phyloP scores from a whole-genome alignment of 768 basidiomycete genomes.

The Boletus rex-veris region DNA sequence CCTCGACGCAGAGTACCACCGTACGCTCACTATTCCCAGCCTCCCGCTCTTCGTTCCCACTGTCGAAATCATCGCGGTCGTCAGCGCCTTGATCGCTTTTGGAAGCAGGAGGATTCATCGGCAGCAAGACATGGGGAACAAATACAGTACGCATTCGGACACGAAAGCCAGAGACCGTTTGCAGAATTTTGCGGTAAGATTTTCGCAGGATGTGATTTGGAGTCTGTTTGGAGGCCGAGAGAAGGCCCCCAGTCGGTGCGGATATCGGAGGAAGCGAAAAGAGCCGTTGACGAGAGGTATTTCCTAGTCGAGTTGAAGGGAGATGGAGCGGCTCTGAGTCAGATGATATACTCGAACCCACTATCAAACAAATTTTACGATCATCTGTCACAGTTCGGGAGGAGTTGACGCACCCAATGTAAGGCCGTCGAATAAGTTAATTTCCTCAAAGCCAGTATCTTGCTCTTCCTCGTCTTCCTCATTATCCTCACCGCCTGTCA shows the following conservation, averaged over 20 bases:
- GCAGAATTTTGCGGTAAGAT: constrained; percentile 77
- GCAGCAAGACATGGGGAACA: constrained; percentile 77
- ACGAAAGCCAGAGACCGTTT: constrained; percentile 77
- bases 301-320: constrained; percentile 70
- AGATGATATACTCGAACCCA: constrained; percentile 47
- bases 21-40: constrained; percentile 81
- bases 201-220: constrained; percentile 74
- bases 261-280: constrained; percentile 58
- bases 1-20: constrained; percentile 86
- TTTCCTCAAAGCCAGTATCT: constrained; percentile 57
- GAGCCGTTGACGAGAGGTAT: constrained; percentile 60
- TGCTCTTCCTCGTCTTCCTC: constrained; percentile 37
- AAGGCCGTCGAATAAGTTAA: constrained; percentile 66
- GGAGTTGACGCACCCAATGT: constrained; percentile 47
- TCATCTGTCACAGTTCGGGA: neutral
- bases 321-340: constrained; percentile 41
- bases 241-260: constrained; percentile 41
- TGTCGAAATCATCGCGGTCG: constrained; percentile 39
- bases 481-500: constrained; percentile 6
- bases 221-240: constrained; percentile 44
- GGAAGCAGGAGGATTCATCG: constrained; percentile 30
- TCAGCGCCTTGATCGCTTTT: constrained; percentile 31
- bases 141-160: constrained; percentile 95
- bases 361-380: neutral
- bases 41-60: constrained; percentile 46